These are phyloP conservation scores for Yarrowia yakushimensis DNA, from an alignment of 805 yeast genomes.

Conservation along the genomic window DNA sequence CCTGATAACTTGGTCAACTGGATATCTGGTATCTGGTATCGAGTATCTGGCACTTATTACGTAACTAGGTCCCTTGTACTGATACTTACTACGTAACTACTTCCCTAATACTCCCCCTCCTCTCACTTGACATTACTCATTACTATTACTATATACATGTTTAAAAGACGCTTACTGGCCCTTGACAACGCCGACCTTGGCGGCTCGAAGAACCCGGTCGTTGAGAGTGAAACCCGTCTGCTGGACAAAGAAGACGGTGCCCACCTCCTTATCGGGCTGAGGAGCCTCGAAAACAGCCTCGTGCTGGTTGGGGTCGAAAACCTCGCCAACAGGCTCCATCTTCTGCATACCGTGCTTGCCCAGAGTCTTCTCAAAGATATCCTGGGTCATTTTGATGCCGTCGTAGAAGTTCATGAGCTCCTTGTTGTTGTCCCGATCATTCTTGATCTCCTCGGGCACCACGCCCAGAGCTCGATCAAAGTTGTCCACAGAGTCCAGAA, in stretches of 20 bases:
- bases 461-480: conserved; percentile 85
- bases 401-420: conserved; percentile 75
- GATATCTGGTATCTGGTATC: too few species aligned
- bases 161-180: conserved; percentile 45
- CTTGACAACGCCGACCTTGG: conserved; percentile 92
- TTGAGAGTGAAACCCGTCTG: conserved; percentile 84
- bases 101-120: too few species aligned
- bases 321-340: conserved; percentile 78
- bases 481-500: conserved; percentile 85
- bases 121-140: conserved; percentile 20
- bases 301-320: conserved; percentile 85
- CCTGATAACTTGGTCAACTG: too few species aligned
- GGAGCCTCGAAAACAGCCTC: conserved; percentile 90
- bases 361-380: conserved; percentile 79
- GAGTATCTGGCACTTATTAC: too few species aligned
- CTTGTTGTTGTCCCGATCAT: conserved; percentile 46
- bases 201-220: conserved; percentile 87
- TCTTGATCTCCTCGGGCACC: conserved; percentile 38
- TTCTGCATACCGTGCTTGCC: conserved; percentile 74
- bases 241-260: conserved; percentile 89
- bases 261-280: conserved; percentile 84
- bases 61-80: too few species aligned
- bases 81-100: too few species aligned
- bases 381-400: conserved; percentile 88
- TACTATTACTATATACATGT: conserved; percentile 22